Conservation (phyloP, 495 filamentous ascomycete species). For the Aspergillus asperescens region DNA sequence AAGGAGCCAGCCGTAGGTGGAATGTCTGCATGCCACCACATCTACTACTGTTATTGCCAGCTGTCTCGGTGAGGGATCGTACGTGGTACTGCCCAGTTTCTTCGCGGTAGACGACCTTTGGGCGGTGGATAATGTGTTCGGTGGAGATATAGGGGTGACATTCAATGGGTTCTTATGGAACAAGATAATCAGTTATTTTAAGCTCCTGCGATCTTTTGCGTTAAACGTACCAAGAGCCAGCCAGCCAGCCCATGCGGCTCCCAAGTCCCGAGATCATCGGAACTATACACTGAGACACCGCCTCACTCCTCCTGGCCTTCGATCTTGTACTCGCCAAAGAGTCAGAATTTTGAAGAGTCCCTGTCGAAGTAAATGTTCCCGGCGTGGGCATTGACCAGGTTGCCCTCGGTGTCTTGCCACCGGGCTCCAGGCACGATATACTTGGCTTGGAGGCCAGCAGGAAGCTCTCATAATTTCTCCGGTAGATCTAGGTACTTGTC, state of each 20-base stretch:
- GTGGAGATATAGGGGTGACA: conserved; percentile 23
- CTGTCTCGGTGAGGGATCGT: not conserved
- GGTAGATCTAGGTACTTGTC: not conserved
- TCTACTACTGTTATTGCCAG: conserved; percentile 6
- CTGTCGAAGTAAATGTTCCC: conserved; percentile 21
- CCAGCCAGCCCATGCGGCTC: conserved; percentile 18
- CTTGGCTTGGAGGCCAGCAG: conserved; percentile 12
- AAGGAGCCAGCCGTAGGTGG: conserved; percentile 23
- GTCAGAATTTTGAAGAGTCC: conserved; percentile 23
- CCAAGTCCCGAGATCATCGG: conserved; percentile 23
- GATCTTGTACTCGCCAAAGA: conserved; percentile 27
- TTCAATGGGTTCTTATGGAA: conserved; percentile 16
- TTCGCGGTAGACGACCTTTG: conserved; percentile 25
- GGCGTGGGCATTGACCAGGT: conserved; percentile 23
- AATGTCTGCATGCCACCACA: conserved; percentile 29
- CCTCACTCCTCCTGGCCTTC: conserved; percentile 24
- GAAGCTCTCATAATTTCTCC: conserved; percentile 12
- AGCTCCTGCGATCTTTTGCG: no score
- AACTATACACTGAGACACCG: conserved; percentile 25
- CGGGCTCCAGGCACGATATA: conserved; percentile 26
- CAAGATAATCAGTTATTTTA: not conserved
- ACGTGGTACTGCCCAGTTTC: conserved; percentile 24
- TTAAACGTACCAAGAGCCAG: conserved; percentile 19
- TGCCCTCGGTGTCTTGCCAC: conserved; percentile 24
- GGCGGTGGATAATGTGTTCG: conserved; percentile 23